These are phyloP conservation scores for Pythium apleroticum DNA, from an alignment of 352 stramenopile species.

Conservation along the genomic window DNA sequence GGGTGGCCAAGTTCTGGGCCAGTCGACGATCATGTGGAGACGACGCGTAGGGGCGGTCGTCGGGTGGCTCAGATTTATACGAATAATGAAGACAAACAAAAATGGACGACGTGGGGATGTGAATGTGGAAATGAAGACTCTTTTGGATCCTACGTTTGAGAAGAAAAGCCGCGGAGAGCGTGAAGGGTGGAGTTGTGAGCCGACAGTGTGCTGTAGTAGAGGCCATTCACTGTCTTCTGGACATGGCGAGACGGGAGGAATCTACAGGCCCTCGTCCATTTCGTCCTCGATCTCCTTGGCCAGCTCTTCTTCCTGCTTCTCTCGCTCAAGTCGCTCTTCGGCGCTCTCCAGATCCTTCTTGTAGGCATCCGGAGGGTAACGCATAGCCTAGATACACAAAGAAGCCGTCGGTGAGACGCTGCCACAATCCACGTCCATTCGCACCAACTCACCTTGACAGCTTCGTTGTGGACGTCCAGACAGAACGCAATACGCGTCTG, in stretches of 20 bases:
- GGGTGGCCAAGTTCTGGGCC: background rate
- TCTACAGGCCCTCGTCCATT: constrained; percentile 91
- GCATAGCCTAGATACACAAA: constrained; percentile 77
- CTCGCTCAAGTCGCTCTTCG: constrained; percentile 89
- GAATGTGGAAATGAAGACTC: constrained; percentile 24
- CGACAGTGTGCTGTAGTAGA: background rate
- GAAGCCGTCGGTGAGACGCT: background rate
- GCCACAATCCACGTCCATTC: too few species aligned
- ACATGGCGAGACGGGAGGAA: background rate
- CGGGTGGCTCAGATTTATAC: constrained; percentile 10
- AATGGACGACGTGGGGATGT: background rate
- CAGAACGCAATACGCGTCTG: constrained; percentile 98
- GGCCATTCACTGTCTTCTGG: background rate
- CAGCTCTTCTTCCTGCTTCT: constrained; percentile 94
- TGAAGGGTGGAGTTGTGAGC: background rate
- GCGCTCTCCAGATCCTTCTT: constrained; percentile 95
- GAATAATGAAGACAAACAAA: constrained; percentile 24
- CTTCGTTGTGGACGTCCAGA: constrained; percentile 98
- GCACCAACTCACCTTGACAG: constrained; percentile 80
- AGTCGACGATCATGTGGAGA: constrained; percentile 4
- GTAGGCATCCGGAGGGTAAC: constrained; percentile 97
- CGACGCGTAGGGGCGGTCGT: constrained; percentile 5
- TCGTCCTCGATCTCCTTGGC: constrained; percentile 98
- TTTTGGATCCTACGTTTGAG: background rate
- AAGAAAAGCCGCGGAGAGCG: background rate